Base-by-base conservation (phyloP, 345 rosid species). In the Tarenaya hassleriana region DNA sequence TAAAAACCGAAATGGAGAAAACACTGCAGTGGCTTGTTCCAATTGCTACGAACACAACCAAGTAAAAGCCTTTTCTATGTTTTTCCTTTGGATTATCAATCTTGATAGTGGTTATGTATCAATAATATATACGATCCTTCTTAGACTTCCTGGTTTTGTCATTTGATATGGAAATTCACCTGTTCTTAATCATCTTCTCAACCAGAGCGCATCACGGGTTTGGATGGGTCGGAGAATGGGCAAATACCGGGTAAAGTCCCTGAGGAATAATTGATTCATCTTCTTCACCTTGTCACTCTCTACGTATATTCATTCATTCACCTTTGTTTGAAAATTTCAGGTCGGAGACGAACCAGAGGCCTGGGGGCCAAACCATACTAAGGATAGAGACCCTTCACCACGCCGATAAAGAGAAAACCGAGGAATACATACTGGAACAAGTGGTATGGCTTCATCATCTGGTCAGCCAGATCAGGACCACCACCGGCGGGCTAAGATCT, bases 201-300 rank as follows among this genome's bases (percentile, higher is more conserved):
- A 70, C 54, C 58, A 92, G 97, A 62, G 98, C 98, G 40, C 98
- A 92, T 80, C 98, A 92, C 41, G 98, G 98, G 56, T 88, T 92
- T 61, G 98, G 98, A 39, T 92, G 98, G 98, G 98, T 92, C 49
- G 98, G 98, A 67, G 95, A 92, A 77, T 88, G 97, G 98, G 98
- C 98, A 13, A 88, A 87, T 61, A 78, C 95, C 0, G 98, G 98
- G 98, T 88, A 66, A 71, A 83, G n/a, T n/a, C 58, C 55, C 27
- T 12, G 21, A 47, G 18, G 39, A 14, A 34, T 41, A 40, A 55
- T 19, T 17, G 41, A 24, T 27, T 35, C 5, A 63, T 67, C 32
- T 17, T 61, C 63, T n/a, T n/a, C n/a, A n/a, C n/a, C n/a, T 27
- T 10, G 37, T 62, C 8, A 41, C 47, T 34, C 13, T 16, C 37